Base-by-base conservation (phyloP, 73 alveolate genomes). In the Paraurostyla sp. region DNA sequence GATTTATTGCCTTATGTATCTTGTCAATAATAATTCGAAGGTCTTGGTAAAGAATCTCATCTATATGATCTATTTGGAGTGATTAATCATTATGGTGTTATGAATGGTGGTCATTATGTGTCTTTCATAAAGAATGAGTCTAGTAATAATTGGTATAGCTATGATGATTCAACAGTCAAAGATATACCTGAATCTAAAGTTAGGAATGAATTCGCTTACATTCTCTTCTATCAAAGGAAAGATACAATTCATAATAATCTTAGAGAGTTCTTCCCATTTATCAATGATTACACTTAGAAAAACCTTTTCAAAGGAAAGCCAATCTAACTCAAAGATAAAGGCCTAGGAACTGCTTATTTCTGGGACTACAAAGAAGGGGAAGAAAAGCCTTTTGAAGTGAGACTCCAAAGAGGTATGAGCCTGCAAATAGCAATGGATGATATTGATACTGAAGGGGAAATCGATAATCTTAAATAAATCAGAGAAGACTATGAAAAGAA, bases 41-140 rank as follows among this genome's bases (percentile, higher is more conserved):
- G 42, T 38, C 57, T 60, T 48, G 60, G 65, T n/a, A 16, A 58
- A 38, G 57, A 43, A 27, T n/a, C 81, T 23, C 25, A 68, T 23
- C 83, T 38, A 57, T 96, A 93, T 92, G 95, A 96, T 85, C 92
- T 96, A 56, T 96, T 73, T 91, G 99, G 96, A 1, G 94, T 94
- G 0, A 76, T 96, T 41, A 94, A 96, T 85, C 99, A 96, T 89
- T 83, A 56, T 80, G 99, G 99, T 16, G 84, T 65, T 29, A 49
- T 94, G 54, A 78, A 91, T 30, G 88, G 95, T 22, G 99, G 99
- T 0, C 99, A 96, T 83, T 96, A 96, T 85, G 92, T 78, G 56
- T 46, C 92, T 41, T 88, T 65, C 65, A 91, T 91, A 46, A 94
- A 93, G 73, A 94, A 88, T 71, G 45, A 57, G 32, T 42, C 49